Evolutionary conservation across 139 green algal genomes (phyloP), one percentile per base, ranked within the genome.

Genomic region (Chlamydomonas urium): DNA sequence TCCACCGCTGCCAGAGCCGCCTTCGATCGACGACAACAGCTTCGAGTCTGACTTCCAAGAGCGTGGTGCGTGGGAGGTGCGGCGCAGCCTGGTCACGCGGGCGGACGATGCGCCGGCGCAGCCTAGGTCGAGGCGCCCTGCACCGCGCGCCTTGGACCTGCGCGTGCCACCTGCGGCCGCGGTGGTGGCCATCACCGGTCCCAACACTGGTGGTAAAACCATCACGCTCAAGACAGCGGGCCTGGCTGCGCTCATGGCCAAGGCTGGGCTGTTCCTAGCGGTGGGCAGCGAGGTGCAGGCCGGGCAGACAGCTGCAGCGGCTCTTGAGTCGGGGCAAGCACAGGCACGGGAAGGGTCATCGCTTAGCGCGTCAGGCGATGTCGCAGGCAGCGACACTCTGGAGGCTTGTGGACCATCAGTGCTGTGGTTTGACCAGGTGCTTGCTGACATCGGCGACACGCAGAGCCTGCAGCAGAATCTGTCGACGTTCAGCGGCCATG

Each of bases 401-500:
- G n/a, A n/a, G n/a, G n/a, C n/a, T n/a, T n/a, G n/a, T n/a, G n/a
- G n/a, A n/a, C n/a, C n/a, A n/a, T n/a, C n/a, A n/a, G n/a, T 95
- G 47, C 76, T 76, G 4, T 87, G 79, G 73, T 97, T 92, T 78
- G 68, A 73, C 24, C 58, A 66, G 1, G 90, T 99, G 36, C 82
- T 98, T 2, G 92, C 90, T 0, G 95, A 98, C 78, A 94, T 99
- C 38, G 93, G 92, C 1, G 92, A 97, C 66, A 34, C 75, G 1
- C 86, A 91, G 79, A 87, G 77, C 69, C 81, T 99, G 33, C 81
- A 88, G 42, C 86, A 94, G 79, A 94, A 80, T 67, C 79, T 99
- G 59, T 99, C 95, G 0, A 99, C 95, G 17, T 99, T 99, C 81
- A 89, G 78, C 26, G 92, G 90, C 1, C 95, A 99, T 84, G 80